Base-by-base conservation (phyloP, 192 early-diverging fungal species). In the Spizellomyces punctatus region DNA sequence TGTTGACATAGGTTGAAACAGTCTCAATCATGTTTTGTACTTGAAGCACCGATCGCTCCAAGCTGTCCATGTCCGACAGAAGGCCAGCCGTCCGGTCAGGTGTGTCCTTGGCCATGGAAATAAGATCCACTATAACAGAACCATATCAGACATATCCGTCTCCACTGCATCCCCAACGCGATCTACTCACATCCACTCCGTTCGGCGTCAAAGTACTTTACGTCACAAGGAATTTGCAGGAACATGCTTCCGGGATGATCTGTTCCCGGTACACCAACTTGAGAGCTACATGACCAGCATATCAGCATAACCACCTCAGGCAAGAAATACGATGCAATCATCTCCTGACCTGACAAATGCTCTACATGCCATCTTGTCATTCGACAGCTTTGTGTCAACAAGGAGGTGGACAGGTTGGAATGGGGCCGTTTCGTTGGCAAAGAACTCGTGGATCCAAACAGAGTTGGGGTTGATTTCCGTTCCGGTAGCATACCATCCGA, bases 401-500 rank as follows among this genome's bases (percentile, higher is more conserved):
- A 95, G 88, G 62, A 98, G 79, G 72, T 94, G 93, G 44, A 98
- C 89, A 47, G 94, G 91, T 17, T 80, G 78, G 80, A 84, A 83
- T 16, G 93, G 91, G 8, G 88, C 82, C 16, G 88, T 88, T 75
- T 95, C 94, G 61, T 85, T 89, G 47, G 90, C 71, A 66, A 85
- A 83, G 63, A 79, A 76, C 46, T 85, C 80, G 77, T 85, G 79
- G 64, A 85, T 76, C 59, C 67, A 65, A 46, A 79, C 80, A 41
- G 42, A 62, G 65, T 72, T 70, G 27, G 72, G 69, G 60, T 74
- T 85, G 12, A 85, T 65, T 42, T 73, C 71, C 46, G 74, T 90
- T 90, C 84, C 91, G 88, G 81, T 95, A 81, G 82, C 69, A 59
- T 96, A 98, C 96, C 96, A 98, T 54, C 96, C 96, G 59, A 98